Conservation (phyloP, 2,329 filamentous ascomycete genomes). For the Aspergillus latus region DNA sequence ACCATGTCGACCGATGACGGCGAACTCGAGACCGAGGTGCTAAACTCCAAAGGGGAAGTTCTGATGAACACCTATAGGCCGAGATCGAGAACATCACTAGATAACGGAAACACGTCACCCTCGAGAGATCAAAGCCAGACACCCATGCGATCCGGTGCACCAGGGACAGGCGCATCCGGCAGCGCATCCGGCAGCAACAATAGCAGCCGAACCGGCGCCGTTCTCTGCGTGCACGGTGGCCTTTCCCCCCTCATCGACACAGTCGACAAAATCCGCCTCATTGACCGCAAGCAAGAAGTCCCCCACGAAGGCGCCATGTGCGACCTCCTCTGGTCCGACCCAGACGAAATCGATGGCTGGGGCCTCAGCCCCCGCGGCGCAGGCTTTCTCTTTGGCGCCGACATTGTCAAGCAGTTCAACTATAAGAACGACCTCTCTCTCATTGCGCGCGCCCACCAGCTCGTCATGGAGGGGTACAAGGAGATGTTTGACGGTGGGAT, state of each 20-base stretch:
- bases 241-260: slow-evolving; percentile 87
- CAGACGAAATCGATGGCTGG: slow-evolving; percentile 94
- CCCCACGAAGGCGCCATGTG: slow-evolving; percentile 99
- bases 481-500: slow-evolving; percentile 98
- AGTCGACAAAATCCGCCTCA: slow-evolving; percentile 90
- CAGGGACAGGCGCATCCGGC: slow-evolving; percentile 75
- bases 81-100: slow-evolving; percentile 33
- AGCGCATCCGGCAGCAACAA: slow-evolving; percentile 56
- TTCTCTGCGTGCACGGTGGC: slow-evolving; percentile 94
- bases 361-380: slow-evolving; percentile 89
- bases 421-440: slow-evolving; percentile 88
- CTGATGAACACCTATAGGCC: slow-evolving; percentile 57
- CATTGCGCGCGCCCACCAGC: slow-evolving; percentile 90
- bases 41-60: slow-evolving; percentile 78
- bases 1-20: slow-evolving; percentile 58
- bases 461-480: slow-evolving; percentile 99
- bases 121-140: slow-evolving; percentile 39
- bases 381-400: slow-evolving; percentile 90
- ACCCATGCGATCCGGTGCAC: slow-evolving; percentile 63
- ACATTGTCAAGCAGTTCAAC: slow-evolving; percentile 96
- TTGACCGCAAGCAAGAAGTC: slow-evolving; percentile 97
- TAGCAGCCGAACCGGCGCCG: slow-evolving; percentile 67
- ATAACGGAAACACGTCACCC: slow-evolving; percentile 40
- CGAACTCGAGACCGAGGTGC: slow-evolving; percentile 88
- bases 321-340: slow-evolving; percentile 95